phyloP scores from a whole-genome alignment of 1,284 basidiomycete genomes.

The Microbotryum violaceum region DNA sequence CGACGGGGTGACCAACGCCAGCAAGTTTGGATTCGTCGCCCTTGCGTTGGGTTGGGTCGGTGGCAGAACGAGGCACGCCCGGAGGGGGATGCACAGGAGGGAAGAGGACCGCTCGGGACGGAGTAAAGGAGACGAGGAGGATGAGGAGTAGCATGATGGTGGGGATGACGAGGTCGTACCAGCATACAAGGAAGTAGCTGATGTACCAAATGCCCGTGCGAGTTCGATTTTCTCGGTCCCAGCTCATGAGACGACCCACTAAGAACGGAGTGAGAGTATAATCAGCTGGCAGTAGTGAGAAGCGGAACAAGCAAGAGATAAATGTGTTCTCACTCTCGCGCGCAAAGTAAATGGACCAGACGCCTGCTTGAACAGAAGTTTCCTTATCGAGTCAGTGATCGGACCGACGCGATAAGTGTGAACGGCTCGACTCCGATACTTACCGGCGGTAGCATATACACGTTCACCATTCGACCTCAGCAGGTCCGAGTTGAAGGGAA shows the following conservation, averaged over 20 bases:
- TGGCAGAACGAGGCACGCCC: constrained; percentile 42
- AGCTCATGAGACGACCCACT: constrained; percentile 24
- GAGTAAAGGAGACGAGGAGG: constrained; percentile 47
- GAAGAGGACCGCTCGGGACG: constrained; percentile 47
- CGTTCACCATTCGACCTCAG: constrained; percentile 39
- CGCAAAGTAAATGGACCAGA: constrained; percentile 20
- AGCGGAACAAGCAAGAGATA: too few species aligned
- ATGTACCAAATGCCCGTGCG: constrained; percentile 18
- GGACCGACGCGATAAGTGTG: too few species aligned
- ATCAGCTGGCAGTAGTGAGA: too few species aligned
- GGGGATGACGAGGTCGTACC: constrained; percentile 44
- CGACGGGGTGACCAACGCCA: constrained; percentile 39
- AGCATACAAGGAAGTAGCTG: constrained; percentile 47
- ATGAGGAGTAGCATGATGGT: constrained; percentile 42
- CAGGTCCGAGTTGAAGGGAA: constrained; percentile 44
- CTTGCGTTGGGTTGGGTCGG: constrained; percentile 43
- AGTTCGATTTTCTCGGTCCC: constrained; percentile 12
- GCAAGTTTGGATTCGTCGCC: constrained; percentile 44
- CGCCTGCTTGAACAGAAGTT: constrained; percentile 1
- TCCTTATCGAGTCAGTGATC: too few species aligned
- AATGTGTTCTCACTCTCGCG: constrained; percentile 7
- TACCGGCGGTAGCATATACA: constrained; percentile 18
- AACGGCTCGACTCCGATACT: too few species aligned
- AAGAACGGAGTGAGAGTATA: too few species aligned
- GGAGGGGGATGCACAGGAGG: constrained; percentile 40